Evolutionary conservation across 805 yeast genomes (phyloP), one percentile per base, ranked within the genome.

Genomic region (Lachancea sp.): DNA sequence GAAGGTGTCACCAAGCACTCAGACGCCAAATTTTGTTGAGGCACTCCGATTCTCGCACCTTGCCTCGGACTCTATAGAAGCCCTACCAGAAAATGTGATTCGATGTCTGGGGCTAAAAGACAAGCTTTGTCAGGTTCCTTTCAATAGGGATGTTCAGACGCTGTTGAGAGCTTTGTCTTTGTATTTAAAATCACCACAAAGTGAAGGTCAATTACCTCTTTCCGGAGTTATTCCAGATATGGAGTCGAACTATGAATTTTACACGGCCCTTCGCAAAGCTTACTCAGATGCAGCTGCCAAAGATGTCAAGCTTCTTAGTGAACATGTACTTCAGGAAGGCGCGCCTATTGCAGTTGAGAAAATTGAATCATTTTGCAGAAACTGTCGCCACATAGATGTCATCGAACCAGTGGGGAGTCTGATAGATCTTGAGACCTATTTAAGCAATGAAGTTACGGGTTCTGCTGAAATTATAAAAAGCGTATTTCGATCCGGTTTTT

Each of bases 151-250:
- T n/a, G 12, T 35, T 19, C 27, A 34, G 31, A 18, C 75, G 2
- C 70, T 78, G 16, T 70, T 75, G 0, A 65, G 62, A 34, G 84
- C 89, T 0, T 66, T 87, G 41, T 66, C 71, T 36, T 48, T 52
- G 7, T 88, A 79, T 59, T 70, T 79, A 0, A 49, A 41, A 0
- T 36, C 38, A 34, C 62, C 67, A 18, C 56, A 61, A 15, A 56
- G 63, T 38, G 53, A 58, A 3, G 65, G 68, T 1, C 59, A 66
- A 26, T 67, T 86, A n/a, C 95, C 96, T 0, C 62, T 87, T 1
- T 71, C 82, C 2, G 96, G 95, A 0, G 73, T 68, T 0, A 58
- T 90, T 5, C 95, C 96, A 0, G 98, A 90, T 60, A 91, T 91
- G 96, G 83, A 85, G 17, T 77, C 95, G 0, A 78, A 80, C 49